Conservation (phyloP, 805 yeast species). For the Metschnikowia hibisci region DNA sequence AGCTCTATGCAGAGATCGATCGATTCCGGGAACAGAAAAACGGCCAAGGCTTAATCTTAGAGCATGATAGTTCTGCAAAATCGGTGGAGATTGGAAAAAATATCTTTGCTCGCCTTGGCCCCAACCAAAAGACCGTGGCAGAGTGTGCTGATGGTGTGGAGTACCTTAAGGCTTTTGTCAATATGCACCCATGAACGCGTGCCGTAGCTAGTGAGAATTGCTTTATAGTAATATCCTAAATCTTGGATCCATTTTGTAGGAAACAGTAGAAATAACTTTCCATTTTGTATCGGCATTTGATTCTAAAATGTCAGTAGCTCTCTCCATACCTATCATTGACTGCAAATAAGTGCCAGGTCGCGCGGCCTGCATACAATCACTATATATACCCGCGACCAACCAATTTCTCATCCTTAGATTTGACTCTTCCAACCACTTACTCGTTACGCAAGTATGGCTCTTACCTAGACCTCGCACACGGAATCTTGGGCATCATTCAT, state of each 20-base stretch:
- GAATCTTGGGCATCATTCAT: not conserved
- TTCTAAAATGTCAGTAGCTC: no score
- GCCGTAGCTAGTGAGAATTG: not conserved
- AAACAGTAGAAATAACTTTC: no score
- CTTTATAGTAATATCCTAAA: no score
- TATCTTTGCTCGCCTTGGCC: constrained; percentile 43
- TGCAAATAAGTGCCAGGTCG: not conserved
- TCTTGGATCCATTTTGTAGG: no score
- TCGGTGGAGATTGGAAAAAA: constrained; percentile 71
- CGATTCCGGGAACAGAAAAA: constrained; percentile 41
- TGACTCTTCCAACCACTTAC: constrained; percentile 14
- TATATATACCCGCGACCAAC: not conserved
- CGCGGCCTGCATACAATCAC: not conserved
- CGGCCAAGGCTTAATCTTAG: constrained; percentile 66
- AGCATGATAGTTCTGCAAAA: constrained; percentile 70
- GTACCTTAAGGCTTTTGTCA: constrained; percentile 44
- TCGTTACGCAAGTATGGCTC: constrained; percentile 12
- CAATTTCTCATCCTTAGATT: constrained; percentile 1
- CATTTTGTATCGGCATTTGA: no score
- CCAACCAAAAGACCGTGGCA: constrained; percentile 68
- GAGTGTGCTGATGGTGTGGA: constrained; percentile 68
- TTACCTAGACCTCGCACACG: not conserved
- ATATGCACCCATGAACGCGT: not conserved
- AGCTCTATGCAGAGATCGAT: constrained; percentile 53
- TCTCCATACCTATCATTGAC: not conserved